Percentiles rank a stretch among this genome's conserved stretches.
phyloP scores from a whole-genome alignment of 1,284 basidiomycete species.

The Cryptococcus amylolentus region DNA sequence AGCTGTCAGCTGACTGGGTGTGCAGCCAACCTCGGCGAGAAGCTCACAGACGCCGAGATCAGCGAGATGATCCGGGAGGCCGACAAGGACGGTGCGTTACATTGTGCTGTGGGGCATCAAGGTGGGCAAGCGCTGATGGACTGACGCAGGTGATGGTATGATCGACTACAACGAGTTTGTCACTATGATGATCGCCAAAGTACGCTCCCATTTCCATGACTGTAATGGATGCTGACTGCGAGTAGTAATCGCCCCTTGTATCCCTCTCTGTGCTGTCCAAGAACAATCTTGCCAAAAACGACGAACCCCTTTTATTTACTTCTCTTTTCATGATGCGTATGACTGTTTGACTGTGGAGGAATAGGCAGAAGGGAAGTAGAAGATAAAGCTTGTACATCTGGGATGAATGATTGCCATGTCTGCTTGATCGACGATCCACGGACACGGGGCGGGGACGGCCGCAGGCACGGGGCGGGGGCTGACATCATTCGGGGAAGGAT shows the following conservation, averaged over 20 bases:
- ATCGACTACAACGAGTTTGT: slow-evolving; percentile 56
- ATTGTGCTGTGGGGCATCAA: background rate
- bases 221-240: background rate
- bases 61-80: slow-evolving; percentile 99
- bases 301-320: no score
- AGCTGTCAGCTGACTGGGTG: background rate
- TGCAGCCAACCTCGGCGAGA: slow-evolving; percentile 67
- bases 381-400: background rate
- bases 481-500: background rate
- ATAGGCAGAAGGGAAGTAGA: background rate
- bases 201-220: background rate
- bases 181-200: slow-evolving; percentile 53
- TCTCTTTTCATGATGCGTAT: no score
- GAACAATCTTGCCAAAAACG: no score
- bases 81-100: slow-evolving; percentile 69
- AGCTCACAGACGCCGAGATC: slow-evolving; percentile 86
- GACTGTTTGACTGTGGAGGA: background rate
- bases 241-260: no score
- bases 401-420: background rate
- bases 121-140: background rate
- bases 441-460: background rate
- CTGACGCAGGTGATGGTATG: slow-evolving; percentile 39
- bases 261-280: no score
- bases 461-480: no score
- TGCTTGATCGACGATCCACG: background rate